Percentiles rank a stretch among this genome's conserved stretches.
Conservation (phyloP, 2,329 filamentous ascomycete species). For the Thermothelomyces thermophilus region DNA sequence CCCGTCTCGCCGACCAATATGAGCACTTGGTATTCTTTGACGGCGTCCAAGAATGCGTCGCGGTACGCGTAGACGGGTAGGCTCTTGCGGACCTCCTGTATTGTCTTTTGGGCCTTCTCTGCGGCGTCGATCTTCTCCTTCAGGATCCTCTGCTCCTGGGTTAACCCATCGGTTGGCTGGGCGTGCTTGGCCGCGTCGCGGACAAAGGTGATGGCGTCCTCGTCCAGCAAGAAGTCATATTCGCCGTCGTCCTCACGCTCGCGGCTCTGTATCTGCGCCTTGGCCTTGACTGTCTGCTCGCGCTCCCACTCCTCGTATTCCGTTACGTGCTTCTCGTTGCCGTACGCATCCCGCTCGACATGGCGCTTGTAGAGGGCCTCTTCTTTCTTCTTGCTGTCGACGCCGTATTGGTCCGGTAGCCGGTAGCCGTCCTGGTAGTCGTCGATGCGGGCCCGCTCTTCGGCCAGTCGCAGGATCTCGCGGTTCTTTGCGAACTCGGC, state of each 20-base stretch:
- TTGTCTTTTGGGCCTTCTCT: conserved; percentile 78
- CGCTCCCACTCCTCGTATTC: conserved; percentile 96
- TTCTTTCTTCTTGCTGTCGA: conserved; percentile 78
- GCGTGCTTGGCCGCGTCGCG: conserved; percentile 25
- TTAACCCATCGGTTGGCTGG: conserved; percentile 42
- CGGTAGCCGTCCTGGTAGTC: conserved; percentile 88
- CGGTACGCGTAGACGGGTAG: conserved; percentile 86
- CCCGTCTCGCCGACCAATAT: conserved; percentile 95
- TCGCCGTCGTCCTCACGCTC: conserved; percentile 73
- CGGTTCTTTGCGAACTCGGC: conserved; percentile 84
- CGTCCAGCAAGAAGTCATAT: conserved; percentile 91
- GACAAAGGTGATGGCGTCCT: conserved; percentile 41
- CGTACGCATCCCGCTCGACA: conserved; percentile 78
- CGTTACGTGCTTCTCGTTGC: conserved; percentile 82
- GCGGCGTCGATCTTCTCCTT: conserved; percentile 80
- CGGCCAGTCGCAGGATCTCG: conserved; percentile 71
- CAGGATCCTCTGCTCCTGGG: conserved; percentile 70
- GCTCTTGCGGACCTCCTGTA: conserved; percentile 85
- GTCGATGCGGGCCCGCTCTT: conserved; percentile 81
- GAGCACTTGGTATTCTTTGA: conserved; percentile 78
- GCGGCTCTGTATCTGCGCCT: conserved; percentile 70
- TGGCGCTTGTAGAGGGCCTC: conserved; percentile 87
- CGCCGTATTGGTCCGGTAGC: conserved; percentile 92
- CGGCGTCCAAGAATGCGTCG: conserved; percentile 76
- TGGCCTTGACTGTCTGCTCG: conserved; percentile 82